Evolutionary conservation across 169 alveolate species (phyloP).

Genomic region (Perkinsus chesapeaki): DNA sequence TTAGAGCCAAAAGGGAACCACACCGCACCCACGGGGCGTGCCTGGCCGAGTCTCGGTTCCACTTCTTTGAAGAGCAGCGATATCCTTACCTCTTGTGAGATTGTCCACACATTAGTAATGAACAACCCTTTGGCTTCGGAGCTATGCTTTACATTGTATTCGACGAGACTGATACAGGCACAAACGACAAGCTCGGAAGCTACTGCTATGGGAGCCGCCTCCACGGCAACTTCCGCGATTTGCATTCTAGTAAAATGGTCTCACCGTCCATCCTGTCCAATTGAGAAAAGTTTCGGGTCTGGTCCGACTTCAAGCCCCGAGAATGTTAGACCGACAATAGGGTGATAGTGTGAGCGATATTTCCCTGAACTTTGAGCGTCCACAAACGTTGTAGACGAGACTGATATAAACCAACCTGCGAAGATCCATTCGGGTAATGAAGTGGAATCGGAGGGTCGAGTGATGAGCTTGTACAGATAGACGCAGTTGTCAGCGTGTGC

Average conservation of each 20-base stretch:
- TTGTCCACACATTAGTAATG: background rate
- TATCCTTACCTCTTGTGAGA: background rate
- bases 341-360: constrained; percentile 29
- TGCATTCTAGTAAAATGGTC: background rate
- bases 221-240: background rate
- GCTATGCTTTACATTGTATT: background rate
- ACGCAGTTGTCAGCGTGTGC: constrained; percentile 31
- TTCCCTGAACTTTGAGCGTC: constrained; percentile 28
- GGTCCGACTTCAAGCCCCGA: constrained; percentile 10
- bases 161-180: background rate
- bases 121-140: background rate
- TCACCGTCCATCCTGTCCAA: constrained; percentile 33
- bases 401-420: constrained; percentile 5
- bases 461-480: constrained; percentile 25
- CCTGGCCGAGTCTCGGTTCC: background rate
- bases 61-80: background rate
- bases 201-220: background rate
- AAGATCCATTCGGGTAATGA: constrained; percentile 26
- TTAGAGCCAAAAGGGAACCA: constrained; percentile 6
- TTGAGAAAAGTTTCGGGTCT: constrained; percentile 26
- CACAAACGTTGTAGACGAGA: background rate
- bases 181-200: background rate
- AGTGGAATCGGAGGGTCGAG: constrained; percentile 13
- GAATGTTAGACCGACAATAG: constrained; percentile 26
- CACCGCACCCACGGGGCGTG: constrained; percentile 8